Conservation (phyloP, 306 rosid genomes). For the Prunus dulcis region DNA sequence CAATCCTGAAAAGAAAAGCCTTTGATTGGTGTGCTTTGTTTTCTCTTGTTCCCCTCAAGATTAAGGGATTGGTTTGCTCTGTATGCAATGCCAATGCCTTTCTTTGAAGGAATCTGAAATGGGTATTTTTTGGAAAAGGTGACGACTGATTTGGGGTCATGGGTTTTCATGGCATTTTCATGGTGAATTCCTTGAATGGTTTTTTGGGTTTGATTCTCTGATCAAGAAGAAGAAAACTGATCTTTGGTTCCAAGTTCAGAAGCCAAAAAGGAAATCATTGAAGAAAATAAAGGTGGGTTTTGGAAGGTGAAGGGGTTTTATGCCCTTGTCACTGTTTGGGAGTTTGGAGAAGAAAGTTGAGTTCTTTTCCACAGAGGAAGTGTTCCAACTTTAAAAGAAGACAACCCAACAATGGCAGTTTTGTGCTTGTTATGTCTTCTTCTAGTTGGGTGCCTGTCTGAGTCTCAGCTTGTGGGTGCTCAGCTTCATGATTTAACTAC, state of each 20-base stretch:
- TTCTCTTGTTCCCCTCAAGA: not conserved
- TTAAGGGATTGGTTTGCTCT: conserved; percentile 12
- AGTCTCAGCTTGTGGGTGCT: conserved; percentile 43
- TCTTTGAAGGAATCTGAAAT: conserved; percentile 26
- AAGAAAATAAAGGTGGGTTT: conserved; percentile 1
- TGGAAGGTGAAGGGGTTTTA: conserved; percentile 7
- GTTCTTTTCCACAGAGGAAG: conserved; percentile 12
- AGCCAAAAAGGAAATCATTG: conserved; percentile 13
- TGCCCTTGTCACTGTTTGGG: conserved; percentile 23
- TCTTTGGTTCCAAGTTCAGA: conserved; percentile 7
- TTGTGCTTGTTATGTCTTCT: conserved; percentile 42
- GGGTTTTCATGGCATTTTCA: conserved; percentile 14
- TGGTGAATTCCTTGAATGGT: conserved; percentile 19
- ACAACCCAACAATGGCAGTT: conserved; percentile 42
- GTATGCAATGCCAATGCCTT: not conserved
- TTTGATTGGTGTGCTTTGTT: conserved; percentile 19
- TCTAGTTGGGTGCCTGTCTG: conserved; percentile 50
- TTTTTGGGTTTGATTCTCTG: conserved; percentile 15
- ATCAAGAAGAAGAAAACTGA: conserved; percentile 6
- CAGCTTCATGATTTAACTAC: conserved; percentile 59
- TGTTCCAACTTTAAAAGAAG: conserved; percentile 17
- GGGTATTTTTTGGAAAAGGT: conserved; percentile 28
- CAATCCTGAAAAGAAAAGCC: conserved; percentile 11
- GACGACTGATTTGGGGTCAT: conserved; percentile 25
- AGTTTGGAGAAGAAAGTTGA: conserved; percentile 26